Evolutionary conservation across 768 basidiomycete species (phyloP), one percentile per base, ranked within the genome.

Genomic region (Leccinum incarnatum): DNA sequence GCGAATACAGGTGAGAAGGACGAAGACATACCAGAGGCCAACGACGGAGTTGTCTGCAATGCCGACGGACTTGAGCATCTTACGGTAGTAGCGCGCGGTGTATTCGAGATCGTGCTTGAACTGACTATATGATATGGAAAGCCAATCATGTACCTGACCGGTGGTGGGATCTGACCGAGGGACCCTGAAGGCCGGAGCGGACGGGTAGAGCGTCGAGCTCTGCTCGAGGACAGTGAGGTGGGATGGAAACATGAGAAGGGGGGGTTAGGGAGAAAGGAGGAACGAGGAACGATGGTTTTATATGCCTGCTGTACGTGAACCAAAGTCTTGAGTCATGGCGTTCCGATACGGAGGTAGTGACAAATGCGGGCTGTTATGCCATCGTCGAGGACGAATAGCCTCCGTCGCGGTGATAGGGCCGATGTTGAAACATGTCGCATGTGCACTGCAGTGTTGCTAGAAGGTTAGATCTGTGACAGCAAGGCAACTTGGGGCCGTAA

Each of bases 161-260:
- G 80, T 74, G 32, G 74, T 64, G 54, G 78, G 65, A 66, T 82
- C 77, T 21, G 78, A 62, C 62, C 74, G 75, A 19, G 89, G 88
- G 42, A 83, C 72, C 68, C 79, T 81, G 77, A 90, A 91, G 63
- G 82, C 84, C 42, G 82, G 76, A 2, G 78, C 72, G 27, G 76
- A 73, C 17, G 85, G 76, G 67, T 78, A 78, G 57, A 71, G 76
- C 51, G 75, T 63, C n/a, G 85, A 79, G 61, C 80, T 82, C 49
- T 79, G 73, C 58, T 87, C 78, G 61, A 90, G 80, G 62, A 87
- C 76, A 34, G 85, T 81, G 25, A 91, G 81, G 70, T 90, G 89
- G 34, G 85, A 81, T 42, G 69, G 46, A 52, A 58, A 17, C 72
- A 73, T 73, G 62, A 45, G 62, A 49, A 49, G 55, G 55, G 55